Evolutionary conservation across 805 yeast species (phyloP), one percentile per base, ranked within the genome.

Genomic region (Candida maltosa): DNA sequence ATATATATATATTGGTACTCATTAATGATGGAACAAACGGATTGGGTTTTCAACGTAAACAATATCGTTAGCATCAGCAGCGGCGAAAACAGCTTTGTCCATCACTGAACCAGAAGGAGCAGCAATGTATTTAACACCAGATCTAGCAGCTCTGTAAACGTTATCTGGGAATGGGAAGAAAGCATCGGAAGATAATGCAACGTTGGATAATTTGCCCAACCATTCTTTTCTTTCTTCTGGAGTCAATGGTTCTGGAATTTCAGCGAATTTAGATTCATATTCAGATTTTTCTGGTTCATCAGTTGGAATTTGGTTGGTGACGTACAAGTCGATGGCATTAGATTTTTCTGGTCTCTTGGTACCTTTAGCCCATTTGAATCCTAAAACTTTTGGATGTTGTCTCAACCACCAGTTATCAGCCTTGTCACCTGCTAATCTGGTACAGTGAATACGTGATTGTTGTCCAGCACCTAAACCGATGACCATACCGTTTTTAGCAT

Each of bases 141-240:
- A 83, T 73, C 86, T 80, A 34, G 81, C 96, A 46, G 97, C 97
- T 65, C 99, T 81, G 79, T 91, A 88, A 50, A 93, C 96, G 59
- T 93, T 93, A 66, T 93, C 99, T 48, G 97, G 93, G 93, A 93
- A 93, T 68, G 99, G 99, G 95, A 93, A 93, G 80, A 93, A 93
- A 19, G 99, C 99, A 61, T 93, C 99, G 3, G 97, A 88, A 12
- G 96, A 83, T 51, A 89, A 73, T 9, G 97, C 88, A 38, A 93
- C 99, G 51, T 86, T 80, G 40, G 70, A 77, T 62, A 88, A 75
- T 69, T 88, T 78, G 43, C 68, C 52, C 47, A 83, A 66, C 97
- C 97, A 93, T 52, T 85, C 95, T 46, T 70, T 69, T 67, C 91
- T 87, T 73, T 93, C 98, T 45, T 73, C 79, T 18, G 63, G 66